Conservation (phyloP, 2,329 filamentous ascomycete species). For the Trichophaea hybrida region DNA sequence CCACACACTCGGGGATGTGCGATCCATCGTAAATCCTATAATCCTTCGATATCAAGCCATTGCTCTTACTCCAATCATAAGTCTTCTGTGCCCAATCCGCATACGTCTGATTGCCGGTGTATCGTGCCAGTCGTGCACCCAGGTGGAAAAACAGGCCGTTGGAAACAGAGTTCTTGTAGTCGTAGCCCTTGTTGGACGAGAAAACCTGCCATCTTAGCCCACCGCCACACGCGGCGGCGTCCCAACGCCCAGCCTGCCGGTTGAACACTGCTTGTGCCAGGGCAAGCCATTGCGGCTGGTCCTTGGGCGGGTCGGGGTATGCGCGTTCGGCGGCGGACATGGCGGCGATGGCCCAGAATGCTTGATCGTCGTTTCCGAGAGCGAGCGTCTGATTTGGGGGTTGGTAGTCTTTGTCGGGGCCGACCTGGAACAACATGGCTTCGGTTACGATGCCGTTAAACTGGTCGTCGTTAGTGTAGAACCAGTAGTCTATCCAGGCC, state of each 20-base stretch:
- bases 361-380: constrained; percentile 59
- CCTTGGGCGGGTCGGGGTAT: constrained; percentile 46
- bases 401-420: constrained; percentile 61
- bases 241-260: constrained; percentile 55
- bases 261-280: constrained; percentile 61
- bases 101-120: constrained; percentile 68
- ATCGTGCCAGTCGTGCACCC: constrained; percentile 56
- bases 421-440: constrained; percentile 60
- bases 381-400: constrained; percentile 49
- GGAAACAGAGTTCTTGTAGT: constrained; percentile 61
- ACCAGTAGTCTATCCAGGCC: constrained; percentile 69
- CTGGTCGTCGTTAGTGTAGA: constrained; percentile 56
- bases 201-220: constrained; percentile 76
- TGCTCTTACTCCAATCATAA: constrained; percentile 50
- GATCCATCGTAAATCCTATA: constrained; percentile 50
- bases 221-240: constrained; percentile 50
- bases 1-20: constrained; percentile 38
- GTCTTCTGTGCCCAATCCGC: constrained; percentile 57
- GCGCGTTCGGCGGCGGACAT: constrained; percentile 55
- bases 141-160: constrained; percentile 59
- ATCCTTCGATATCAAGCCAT: constrained; percentile 43
- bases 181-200: constrained; percentile 57
- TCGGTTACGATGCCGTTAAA: constrained; percentile 56
- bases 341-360: constrained; percentile 56
- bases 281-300: constrained; percentile 49